Base-by-base conservation (phyloP, 2,329 filamentous ascomycete genomes). In the Phyllosticta capitalensis region DNA sequence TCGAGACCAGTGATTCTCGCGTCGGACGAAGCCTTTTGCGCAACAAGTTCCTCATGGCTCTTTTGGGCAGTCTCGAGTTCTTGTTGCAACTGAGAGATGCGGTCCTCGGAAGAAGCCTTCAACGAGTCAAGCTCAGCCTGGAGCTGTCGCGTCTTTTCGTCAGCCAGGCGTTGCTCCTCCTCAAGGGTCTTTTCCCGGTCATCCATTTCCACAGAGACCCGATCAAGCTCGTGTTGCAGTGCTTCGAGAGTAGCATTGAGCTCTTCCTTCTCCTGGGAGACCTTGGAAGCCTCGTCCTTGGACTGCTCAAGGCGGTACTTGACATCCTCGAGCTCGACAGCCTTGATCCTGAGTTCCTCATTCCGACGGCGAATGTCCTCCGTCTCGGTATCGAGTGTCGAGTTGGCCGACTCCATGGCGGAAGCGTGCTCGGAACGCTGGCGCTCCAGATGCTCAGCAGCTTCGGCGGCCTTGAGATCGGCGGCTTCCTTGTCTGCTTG, bases 321-420 rank as follows among this genome's bases (percentile, higher is more conserved):
- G 30, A 60, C 58, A 17, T 60, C 58, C 24, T 60, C 58, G 12
- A 60, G 58, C 50, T 60, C 58, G 14, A 60, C 58, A 17, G 58
- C 58, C 49, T 60, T 60, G 58, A 60, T 45, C 54, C 56, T 53
- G 17, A 60, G 54, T 12, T 60, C 58, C 6, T 60, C 58, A 21
- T 60, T 60, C 12, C 38, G 30, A 7, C 54, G 54, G 9, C 54
- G 54, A 26, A 60, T 60, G 19, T 60, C 58, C 21, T 56, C 54
- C 5, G 58, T 60, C 54, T 60, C 49, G 10, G 54, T 17, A n/a
- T 60, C 54, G 26, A 49, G 56, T 30, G 7, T 24, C 22, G 54
- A 49, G 22, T 33, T 21, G n/a, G 58, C 58, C 30, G 58, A 54
- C 10, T 50, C 49, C 21, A 60, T 33, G 4, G 54, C 54, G 19